Conservation (phyloP, 2,329 filamentous ascomycete species). For the Cordyceps cicadae region DNA sequence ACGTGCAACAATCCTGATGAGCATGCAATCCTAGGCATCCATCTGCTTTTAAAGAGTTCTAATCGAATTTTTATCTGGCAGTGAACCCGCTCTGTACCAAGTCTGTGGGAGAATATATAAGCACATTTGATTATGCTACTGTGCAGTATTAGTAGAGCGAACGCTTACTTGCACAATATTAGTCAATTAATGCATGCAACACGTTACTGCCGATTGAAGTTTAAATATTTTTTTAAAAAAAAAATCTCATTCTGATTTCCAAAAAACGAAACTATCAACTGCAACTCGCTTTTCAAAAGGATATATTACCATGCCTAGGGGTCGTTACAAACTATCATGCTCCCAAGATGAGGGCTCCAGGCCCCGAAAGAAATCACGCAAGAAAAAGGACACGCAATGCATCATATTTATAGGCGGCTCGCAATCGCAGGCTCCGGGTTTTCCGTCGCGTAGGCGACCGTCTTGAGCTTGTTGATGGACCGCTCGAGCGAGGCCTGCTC, state of each 20-base stretch:
- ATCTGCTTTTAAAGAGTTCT: too few relatives aligned
- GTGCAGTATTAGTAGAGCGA: too few relatives aligned
- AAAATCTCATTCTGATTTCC: too few relatives aligned
- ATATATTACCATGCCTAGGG: constrained; percentile 11
- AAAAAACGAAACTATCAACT: background rate
- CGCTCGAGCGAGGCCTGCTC: constrained; percentile 11
- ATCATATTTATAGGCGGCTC: constrained; percentile 5
- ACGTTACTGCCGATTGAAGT: background rate
- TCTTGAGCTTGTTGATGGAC: constrained; percentile 11
- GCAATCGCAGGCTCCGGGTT: constrained; percentile 6
- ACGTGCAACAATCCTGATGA: background rate
- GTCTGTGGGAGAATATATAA: too few relatives aligned
- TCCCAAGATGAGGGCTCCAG: constrained; percentile 3
- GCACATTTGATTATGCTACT: too few relatives aligned
- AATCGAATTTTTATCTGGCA: too few relatives aligned
- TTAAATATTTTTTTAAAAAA: too few relatives aligned
- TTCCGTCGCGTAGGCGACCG: constrained; percentile 8
- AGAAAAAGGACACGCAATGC: background rate
- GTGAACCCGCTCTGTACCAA: too few relatives aligned
- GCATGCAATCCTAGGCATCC: background rate
- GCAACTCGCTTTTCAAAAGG: background rate
- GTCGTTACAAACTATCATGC: constrained; percentile 6
- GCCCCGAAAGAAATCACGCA: constrained; percentile 1
- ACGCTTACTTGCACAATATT: too few relatives aligned
- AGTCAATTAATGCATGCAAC: background rate